These are phyloP conservation scores for Elsinoe fawcettii DNA, from an alignment of 2,329 filamentous ascomycete species.

Conservation along the genomic window DNA sequence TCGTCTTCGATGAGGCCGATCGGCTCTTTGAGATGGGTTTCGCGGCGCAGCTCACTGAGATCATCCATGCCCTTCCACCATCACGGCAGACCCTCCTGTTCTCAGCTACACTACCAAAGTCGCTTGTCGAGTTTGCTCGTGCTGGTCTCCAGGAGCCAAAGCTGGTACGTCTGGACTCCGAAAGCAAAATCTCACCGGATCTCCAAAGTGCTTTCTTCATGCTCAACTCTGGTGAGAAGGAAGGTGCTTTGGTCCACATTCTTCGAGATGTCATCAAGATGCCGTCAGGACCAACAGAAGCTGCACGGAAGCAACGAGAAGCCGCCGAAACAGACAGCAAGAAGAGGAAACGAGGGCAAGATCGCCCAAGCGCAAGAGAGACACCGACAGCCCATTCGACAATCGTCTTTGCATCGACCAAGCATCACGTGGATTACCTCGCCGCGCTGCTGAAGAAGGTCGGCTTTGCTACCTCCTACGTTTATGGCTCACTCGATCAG, in stretches of 20 bases:
- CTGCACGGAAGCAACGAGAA: conserved; percentile 38
- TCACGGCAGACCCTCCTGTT: conserved; percentile 88
- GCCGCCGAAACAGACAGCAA: conserved; percentile 46
- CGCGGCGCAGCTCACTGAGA: conserved; percentile 84
- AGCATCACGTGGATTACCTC: conserved; percentile 95
- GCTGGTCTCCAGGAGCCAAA: conserved; percentile 89
- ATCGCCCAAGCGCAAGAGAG: conserved; percentile 48
- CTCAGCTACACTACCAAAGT: conserved; percentile 89
- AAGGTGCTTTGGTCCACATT: conserved; percentile 82
- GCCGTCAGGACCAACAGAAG: conserved; percentile 59
- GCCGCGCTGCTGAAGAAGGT: conserved; percentile 68
- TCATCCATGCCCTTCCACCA: conserved; percentile 76
- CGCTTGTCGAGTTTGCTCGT: conserved; percentile 88
- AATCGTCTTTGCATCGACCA: conserved; percentile 89
- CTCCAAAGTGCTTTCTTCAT: conserved; percentile 93
- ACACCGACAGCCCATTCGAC: conserved; percentile 85
- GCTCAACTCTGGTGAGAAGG: conserved; percentile 87
- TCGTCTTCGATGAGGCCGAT: conserved; percentile 97
- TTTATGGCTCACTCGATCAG: conserved; percentile 91
- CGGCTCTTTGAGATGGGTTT: conserved; percentile 98
- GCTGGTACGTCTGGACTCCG: conserved; percentile 81
- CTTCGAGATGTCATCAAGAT: conserved; percentile 89
- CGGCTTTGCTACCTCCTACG: conserved; percentile 86
- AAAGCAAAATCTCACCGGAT: conserved; percentile 92
- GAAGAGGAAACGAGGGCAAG: conserved; percentile 62